A percentile compares a stretch with the other conserved stretches of the same genome.
These are phyloP conservation scores for Arxiozyma bovina DNA, from an alignment of 1,139 yeast species.

Conservation along the genomic window DNA sequence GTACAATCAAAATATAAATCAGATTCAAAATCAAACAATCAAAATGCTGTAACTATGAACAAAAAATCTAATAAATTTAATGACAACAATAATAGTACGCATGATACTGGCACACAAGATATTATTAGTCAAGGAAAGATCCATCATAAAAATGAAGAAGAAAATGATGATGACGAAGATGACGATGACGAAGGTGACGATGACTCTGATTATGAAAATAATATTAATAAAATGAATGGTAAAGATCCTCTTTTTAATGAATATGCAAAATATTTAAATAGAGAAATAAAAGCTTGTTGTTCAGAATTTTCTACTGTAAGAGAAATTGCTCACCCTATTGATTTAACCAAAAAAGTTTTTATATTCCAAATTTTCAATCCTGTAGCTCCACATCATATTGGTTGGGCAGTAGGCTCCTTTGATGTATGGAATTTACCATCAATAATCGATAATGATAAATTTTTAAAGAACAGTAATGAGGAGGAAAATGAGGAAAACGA, in stretches of 20 bases:
- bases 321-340: conserved; percentile 48
- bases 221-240: conserved; percentile 20
- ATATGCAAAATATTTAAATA: conserved; percentile 35
- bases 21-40: neutral
- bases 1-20: neutral
- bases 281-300: conserved; percentile 57
- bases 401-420: conserved; percentile 92
- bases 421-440: conserved; percentile 43
- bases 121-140: neutral
- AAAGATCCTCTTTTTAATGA: conserved; percentile 12
- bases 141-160: neutral
- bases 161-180: neutral
- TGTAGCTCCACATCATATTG: conserved; percentile 89
- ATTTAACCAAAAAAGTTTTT: conserved; percentile 63
- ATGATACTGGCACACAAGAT: neutral
- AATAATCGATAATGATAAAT: conserved; percentile 13
- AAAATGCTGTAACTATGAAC: conserved; percentile 13
- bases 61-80: conserved; percentile 12
- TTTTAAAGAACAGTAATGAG: conserved; percentile 23
- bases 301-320: conserved; percentile 56
- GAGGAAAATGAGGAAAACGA: conserved; percentile 38
- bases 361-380: conserved; percentile 79
- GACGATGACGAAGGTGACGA: conserved; percentile 5
- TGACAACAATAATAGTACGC: conserved; percentile 13
- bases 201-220: conserved; percentile 20